These are phyloP conservation scores for Prunus mira DNA, from an alignment of 306 rosid species.

Conservation along the genomic window DNA sequence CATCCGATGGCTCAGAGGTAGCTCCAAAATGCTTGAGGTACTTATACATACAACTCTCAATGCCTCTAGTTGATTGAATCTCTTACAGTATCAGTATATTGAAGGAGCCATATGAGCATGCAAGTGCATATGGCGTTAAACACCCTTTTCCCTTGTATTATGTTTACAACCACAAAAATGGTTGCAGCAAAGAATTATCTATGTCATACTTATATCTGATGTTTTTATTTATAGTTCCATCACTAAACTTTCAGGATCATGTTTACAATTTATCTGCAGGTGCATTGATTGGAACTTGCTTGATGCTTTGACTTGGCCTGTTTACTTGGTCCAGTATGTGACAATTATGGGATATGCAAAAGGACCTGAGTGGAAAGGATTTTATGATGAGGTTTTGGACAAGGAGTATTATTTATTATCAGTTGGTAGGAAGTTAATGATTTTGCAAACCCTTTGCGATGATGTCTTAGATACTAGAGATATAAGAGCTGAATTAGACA, in stretches of 20 bases:
- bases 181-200: not conserved
- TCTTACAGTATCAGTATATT: not conserved
- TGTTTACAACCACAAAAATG: not conserved
- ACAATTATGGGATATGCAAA: conserved; percentile 56
- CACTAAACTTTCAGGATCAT: not conserved
- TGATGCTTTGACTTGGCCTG: conserved; percentile 90
- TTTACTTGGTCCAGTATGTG: conserved; percentile 62
- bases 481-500: conserved; percentile 68
- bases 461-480: conserved; percentile 69
- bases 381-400: conserved; percentile 54
- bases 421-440: conserved; percentile 61
- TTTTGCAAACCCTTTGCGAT: conserved; percentile 83
- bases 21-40: conserved; percentile 83
- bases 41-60: not conserved
- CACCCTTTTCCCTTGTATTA: not conserved
- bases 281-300: conserved; percentile 81
- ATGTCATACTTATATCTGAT: not conserved
- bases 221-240: not conserved
- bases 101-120: not conserved
- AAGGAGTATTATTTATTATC: conserved; percentile 71
- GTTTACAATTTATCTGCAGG: conserved; percentile 39
- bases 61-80: not conserved
- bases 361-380: conserved; percentile 68
- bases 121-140: not conserved
- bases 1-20: conserved; percentile 61